Base-by-base conservation (phyloP, 169 alveolate genomes). In the Condylostoma magnum region DNA sequence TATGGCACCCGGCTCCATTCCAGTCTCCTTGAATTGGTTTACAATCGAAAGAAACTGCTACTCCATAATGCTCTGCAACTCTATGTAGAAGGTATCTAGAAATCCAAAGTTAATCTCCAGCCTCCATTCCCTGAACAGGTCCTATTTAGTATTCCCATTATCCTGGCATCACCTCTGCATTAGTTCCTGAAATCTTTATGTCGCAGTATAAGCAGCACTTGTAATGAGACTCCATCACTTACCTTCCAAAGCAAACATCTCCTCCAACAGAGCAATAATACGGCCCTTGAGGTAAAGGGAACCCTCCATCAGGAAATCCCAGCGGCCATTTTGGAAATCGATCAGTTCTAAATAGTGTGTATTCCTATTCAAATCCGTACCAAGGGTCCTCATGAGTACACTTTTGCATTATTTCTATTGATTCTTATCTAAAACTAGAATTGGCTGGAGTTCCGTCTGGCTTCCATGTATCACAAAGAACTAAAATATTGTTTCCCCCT, bases 1-100 rank as follows among this genome's bases (percentile, higher is more conserved):
- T 72, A 47, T 82, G 93, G n/a, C 84, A 70, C 30, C 93, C 93
- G 6, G 93, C 76, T 15, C 93, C 93, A 52, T 79, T 82, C 87
- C 87, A 86, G 43, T 79, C 88, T 52, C 85, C 87, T 37, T 31
- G 33, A 53, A 81, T 38, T n/a, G 89, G 89, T 63, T 86, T 86
- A 10, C 87, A 86, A 12, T 86, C 85, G 36, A 76, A 78, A 27
- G 38, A 53, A 15, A 80, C 74, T 20, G 50, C 50, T 33, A 78
- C 54, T 22, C 84, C 82, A 63, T 74, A 72, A 28, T 79, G 86
- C 50, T 80, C 92, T 12, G 85, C 84, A 8, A 77, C 58, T 78
- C 92, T 80, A 15, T 44, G 52, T 15, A 85, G 74, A 12, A 85
- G 56, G 30, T 85, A 85, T 48, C 92, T 54, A 1, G 92, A 72